Conservation (phyloP, 352 stramenopile species). For the Thalassiosira hispida region DNA sequence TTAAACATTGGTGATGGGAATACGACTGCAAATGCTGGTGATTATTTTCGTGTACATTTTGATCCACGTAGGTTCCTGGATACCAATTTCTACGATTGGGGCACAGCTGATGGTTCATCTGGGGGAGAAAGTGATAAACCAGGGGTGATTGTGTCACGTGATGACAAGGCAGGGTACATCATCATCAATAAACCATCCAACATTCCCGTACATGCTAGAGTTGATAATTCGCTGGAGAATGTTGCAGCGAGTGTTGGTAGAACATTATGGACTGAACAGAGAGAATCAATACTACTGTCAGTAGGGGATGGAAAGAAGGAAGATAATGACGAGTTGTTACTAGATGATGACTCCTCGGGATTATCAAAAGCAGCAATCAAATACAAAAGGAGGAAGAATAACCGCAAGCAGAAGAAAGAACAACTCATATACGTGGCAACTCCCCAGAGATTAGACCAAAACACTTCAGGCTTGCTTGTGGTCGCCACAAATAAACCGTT, state of each 20-base stretch:
- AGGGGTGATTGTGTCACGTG: conserved; percentile 60
- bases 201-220: conserved; percentile 75
- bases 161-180: conserved; percentile 59
- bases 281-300: conserved; percentile 8
- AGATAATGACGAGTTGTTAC: too few species aligned
- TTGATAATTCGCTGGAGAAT: conserved; percentile 82
- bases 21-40: conserved; percentile 44
- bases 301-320: not conserved
- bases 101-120: not conserved
- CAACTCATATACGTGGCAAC: conserved; percentile 64
- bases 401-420: conserved; percentile 46
- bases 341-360: too few species aligned
- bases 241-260: conserved; percentile 55
- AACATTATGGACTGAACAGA: conserved; percentile 38
- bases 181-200: conserved; percentile 77
- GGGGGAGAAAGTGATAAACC: conserved; percentile 19
- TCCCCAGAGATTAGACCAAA: conserved; percentile 77
- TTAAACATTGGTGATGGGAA: conserved; percentile 57
- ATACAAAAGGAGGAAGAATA: conserved; percentile 15
- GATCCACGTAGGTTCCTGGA: conserved; percentile 68
- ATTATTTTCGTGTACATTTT: conserved; percentile 82
- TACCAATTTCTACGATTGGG: conserved; percentile 71
- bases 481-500: conserved; percentile 75
- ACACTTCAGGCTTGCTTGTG: conserved; percentile 80
- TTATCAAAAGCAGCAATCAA: not conserved